Conservation (phyloP, 208 protist species). For the Naegleria gruberi region DNA sequence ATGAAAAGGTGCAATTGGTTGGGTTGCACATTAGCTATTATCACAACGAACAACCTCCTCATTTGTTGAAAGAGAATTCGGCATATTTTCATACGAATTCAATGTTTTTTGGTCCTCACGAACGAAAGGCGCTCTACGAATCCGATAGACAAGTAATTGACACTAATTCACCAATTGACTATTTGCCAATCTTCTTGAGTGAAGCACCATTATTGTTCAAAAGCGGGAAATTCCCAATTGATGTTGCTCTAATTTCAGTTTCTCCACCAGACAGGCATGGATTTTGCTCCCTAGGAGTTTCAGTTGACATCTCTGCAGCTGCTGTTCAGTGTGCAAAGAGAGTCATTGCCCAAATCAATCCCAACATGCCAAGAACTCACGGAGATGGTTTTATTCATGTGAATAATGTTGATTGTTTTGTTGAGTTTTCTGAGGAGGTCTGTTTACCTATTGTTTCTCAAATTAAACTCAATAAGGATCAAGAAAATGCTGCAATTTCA, state of each 20-base stretch:
- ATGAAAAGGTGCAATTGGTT: background rate
- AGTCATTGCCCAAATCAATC: conserved; percentile 49
- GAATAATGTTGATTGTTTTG: conserved; percentile 37
- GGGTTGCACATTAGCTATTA: background rate
- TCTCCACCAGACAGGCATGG: conserved; percentile 45
- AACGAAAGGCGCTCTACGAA: background rate
- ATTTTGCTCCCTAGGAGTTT: conserved; percentile 45
- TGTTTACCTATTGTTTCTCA: background rate
- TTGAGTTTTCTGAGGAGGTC: background rate
- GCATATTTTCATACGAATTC: background rate
- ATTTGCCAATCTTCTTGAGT: background rate
- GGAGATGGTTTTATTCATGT: conserved; percentile 44
- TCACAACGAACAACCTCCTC: background rate
- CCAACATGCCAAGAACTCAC: conserved; percentile 41
- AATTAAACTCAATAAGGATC: too few relatives aligned
- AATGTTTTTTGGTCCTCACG: background rate
- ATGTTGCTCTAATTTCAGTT: conserved; percentile 36
- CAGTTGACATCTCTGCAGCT: conserved; percentile 33
- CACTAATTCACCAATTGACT: background rate
- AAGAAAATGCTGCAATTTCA: too few relatives aligned
- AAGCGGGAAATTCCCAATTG: conserved; percentile 22
- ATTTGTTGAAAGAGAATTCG: background rate
- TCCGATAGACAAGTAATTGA: background rate
- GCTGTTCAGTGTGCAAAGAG: conserved; percentile 37
- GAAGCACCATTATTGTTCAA: background rate